A percentile compares a stretch with the other conserved stretches of the same genome.
phyloP scores from a whole-genome alignment of 2,329 filamentous ascomycete species.

The Trichoderma koningiopsis region DNA sequence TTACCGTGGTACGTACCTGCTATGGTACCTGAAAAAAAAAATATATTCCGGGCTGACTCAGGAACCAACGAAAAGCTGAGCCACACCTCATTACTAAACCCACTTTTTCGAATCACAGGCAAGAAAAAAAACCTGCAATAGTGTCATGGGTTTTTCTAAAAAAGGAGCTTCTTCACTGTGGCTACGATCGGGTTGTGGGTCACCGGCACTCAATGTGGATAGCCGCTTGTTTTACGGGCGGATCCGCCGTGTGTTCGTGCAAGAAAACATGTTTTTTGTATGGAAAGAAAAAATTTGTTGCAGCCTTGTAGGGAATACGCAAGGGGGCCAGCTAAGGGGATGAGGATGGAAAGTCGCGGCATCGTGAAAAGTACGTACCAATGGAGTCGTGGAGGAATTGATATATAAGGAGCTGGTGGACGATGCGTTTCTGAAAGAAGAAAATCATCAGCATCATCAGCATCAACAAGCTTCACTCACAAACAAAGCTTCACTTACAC shows the following conservation, averaged over 20 bases:
- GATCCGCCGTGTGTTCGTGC: conserved; percentile 8
- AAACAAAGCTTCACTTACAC: neutral
- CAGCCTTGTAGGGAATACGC: neutral
- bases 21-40: neutral
- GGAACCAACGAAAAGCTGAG: neutral
- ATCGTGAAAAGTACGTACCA: conserved; percentile 25
- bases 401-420: conserved; percentile 13
- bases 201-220: conserved; percentile 1
- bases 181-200: conserved; percentile 24
- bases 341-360: conserved; percentile 22
- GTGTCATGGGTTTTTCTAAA: neutral
- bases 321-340: neutral
- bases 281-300: neutral
- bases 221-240: neutral
- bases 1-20: conserved; percentile 6
- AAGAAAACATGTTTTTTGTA: conserved; percentile 7
- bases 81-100: neutral
- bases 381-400: neutral
- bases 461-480: neutral
- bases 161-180: neutral
- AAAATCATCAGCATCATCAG: neutral
- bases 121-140: neutral
- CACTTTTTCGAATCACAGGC: neutral
- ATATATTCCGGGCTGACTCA: conserved; percentile 17
- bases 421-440: neutral